Conservation (phyloP, 106 monocot genomes). For the Amphibolis antarctica region DNA sequence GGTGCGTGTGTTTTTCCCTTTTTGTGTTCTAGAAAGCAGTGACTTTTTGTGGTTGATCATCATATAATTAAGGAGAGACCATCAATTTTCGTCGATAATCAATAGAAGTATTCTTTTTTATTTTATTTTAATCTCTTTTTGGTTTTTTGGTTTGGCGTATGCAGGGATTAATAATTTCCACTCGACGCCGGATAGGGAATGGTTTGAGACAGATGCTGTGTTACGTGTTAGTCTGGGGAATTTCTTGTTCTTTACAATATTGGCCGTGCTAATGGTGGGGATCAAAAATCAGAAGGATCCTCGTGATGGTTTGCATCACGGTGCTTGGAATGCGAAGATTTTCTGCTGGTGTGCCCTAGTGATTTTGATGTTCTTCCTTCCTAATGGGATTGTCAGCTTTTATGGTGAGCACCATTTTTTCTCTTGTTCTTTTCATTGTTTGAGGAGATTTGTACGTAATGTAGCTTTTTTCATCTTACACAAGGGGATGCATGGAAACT, state of each 20-base stretch:
- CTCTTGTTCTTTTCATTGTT: background rate
- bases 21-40: no score
- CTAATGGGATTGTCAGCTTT: slow-evolving; percentile 67
- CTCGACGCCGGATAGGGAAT: slow-evolving; percentile 79
- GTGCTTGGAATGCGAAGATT: slow-evolving; percentile 93
- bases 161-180: slow-evolving; percentile 96
- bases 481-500: no score
- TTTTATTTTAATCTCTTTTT: slow-evolving; percentile 5
- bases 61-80: no score
- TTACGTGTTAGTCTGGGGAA: slow-evolving; percentile 93
- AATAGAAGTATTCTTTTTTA: background rate
- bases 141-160: background rate
- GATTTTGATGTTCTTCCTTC: slow-evolving; percentile 78
- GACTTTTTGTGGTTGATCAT: no score
- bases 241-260: slow-evolving; percentile 81
- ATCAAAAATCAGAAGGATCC: slow-evolving; percentile 97
- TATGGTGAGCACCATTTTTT: slow-evolving; percentile 35
- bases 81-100: no score
- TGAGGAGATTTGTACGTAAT: background rate
- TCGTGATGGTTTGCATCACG: slow-evolving; percentile 76
- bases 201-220: slow-evolving; percentile 98
- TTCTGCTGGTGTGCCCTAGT: slow-evolving; percentile 76
- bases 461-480: no score
- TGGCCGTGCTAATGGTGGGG: slow-evolving; percentile 72
- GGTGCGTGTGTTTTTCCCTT: no score